These are phyloP conservation scores for Fusarium citri DNA, from an alignment of 2,329 filamentous ascomycete genomes.

Conservation along the genomic window DNA sequence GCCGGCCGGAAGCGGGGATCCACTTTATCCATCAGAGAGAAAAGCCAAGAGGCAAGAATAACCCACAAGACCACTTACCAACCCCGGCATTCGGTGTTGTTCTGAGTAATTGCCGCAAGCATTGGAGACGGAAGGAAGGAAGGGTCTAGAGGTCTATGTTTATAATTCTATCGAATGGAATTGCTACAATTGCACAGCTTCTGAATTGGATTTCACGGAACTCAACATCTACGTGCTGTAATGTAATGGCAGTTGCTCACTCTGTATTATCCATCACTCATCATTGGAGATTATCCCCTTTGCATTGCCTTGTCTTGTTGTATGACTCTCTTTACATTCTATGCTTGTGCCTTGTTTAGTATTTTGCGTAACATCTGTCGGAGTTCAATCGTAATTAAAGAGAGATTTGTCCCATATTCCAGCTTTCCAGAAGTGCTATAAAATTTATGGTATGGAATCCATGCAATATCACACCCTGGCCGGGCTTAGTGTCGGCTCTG, in stretches of 20 bases:
- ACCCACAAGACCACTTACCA: slow-evolving; percentile 11
- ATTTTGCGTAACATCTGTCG: not conserved
- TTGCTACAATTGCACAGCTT: not conserved
- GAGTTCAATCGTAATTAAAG: not conserved
- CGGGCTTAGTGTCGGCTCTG: not conserved
- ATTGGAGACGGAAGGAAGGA: not conserved
- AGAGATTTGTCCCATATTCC: not conserved
- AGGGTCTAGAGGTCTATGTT: not conserved
- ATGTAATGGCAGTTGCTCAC: not conserved
- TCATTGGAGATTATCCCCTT: not conserved
- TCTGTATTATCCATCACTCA: not conserved
- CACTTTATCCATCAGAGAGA: slow-evolving; percentile 18
- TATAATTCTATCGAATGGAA: not conserved
- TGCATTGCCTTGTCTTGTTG: not conserved
- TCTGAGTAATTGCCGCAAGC: slow-evolving; percentile 2
- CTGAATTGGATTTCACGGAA: not conserved
- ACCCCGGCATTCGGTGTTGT: slow-evolving; percentile 18
- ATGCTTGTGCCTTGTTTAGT: not conserved
- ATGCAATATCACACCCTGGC: not conserved
- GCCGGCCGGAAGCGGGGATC: slow-evolving; percentile 31
- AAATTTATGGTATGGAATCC: not conserved
- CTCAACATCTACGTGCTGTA: not conserved
- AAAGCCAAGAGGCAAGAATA: not conserved
- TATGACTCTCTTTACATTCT: not conserved
- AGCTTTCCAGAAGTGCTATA: not conserved